Conservation (phyloP, 2,329 filamentous ascomycete genomes). For the Cordyceps tenuipes region DNA sequence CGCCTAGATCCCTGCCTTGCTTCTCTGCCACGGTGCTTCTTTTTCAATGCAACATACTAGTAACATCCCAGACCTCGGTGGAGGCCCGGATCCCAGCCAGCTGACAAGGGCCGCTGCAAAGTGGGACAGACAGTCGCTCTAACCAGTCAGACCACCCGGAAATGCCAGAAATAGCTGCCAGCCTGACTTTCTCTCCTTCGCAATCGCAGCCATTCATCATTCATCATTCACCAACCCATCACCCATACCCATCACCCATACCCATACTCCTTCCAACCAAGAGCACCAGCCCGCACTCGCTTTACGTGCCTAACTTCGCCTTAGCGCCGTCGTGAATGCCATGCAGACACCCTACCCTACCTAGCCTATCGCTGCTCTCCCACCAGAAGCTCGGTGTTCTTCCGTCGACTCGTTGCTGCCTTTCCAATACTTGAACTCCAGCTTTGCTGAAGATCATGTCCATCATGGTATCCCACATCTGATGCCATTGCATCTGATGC, state of each 20-base stretch:
- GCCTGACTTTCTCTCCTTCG: not conserved
- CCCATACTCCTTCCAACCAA: not conserved
- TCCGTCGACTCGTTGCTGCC: not conserved
- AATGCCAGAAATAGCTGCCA: conserved; percentile 3
- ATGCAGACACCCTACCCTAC: too few relatives aligned
- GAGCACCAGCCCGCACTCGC: not conserved
- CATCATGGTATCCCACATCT: too few relatives aligned
- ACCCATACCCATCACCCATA: too few relatives aligned
- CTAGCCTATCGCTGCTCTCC: not conserved
- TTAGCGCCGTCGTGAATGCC: too few relatives aligned
- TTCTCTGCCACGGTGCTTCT: not conserved
- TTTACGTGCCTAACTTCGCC: not conserved
- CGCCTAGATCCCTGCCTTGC: not conserved
- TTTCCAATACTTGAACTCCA: not conserved
- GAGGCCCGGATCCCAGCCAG: conserved; percentile 4
- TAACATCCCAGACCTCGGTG: not conserved
- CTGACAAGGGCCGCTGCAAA: conserved; percentile 2
- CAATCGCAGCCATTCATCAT: not conserved
- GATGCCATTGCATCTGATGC: not conserved
- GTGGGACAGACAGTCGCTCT: not conserved
- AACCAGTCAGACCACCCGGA: not conserved
- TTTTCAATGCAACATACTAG: not conserved
- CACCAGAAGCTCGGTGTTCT: conserved; percentile 4
- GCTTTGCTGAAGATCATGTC: not conserved
- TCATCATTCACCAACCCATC: too few relatives aligned